Evolutionary conservation across 1,284 basidiomycete species (phyloP).

Genomic region (Melampsora americana): DNA sequence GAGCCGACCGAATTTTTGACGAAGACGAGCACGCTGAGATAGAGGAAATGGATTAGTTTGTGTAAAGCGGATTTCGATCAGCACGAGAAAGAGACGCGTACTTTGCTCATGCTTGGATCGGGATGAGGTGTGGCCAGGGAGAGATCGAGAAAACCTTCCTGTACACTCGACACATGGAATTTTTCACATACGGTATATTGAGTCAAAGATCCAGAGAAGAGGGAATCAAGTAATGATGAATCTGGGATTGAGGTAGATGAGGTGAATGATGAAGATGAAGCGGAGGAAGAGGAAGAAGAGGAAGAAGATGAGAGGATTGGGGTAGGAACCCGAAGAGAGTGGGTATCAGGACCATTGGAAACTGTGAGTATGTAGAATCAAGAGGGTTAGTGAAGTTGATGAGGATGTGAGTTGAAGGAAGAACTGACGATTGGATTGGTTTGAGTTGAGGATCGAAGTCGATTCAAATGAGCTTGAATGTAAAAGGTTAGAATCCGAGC

Average conservation of each 20-base stretch:
- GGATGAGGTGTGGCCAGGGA: slow-evolving; percentile 66
- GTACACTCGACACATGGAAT: slow-evolving; percentile 72
- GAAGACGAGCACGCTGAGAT: not conserved
- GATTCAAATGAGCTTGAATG: not conserved
- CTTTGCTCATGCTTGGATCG: slow-evolving; percentile 2
- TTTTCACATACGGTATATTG: slow-evolving; percentile 18
- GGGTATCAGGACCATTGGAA: not conserved
- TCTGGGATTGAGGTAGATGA: not conserved
- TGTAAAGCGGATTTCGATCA: not conserved
- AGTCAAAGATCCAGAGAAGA: slow-evolving; percentile 15
- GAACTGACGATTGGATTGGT: not conserved
- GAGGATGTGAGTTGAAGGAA: not conserved
- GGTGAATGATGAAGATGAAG: not conserved
- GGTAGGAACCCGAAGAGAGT: not conserved
- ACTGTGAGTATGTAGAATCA: no score
- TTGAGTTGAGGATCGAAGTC: not conserved
- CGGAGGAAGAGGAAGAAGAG: not conserved
- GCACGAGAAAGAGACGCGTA: not conserved
- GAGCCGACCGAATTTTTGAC: not conserved
- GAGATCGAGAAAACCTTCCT: slow-evolving; percentile 89
- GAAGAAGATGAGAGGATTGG: not conserved
- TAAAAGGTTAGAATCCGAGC: not conserved
- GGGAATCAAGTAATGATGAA: not conserved
- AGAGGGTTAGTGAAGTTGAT: not conserved
- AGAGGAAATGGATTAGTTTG: not conserved